Evolutionary conservation across 1,284 basidiomycete species (phyloP).

Genomic region (Puccinia triticina): DNA sequence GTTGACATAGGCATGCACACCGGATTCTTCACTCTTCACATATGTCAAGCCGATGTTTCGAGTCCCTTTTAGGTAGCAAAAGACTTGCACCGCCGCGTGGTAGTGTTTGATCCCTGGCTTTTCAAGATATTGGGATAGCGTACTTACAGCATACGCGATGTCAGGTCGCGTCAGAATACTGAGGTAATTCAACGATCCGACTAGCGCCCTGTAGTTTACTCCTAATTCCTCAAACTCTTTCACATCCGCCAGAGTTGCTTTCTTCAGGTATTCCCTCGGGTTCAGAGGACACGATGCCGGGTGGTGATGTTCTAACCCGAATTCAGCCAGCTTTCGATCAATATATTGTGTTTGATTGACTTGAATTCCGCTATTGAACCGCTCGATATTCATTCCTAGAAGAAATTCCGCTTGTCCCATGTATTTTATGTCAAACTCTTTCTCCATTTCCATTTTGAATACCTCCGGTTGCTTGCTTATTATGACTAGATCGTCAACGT

Average conservation of each 20-base stretch:
- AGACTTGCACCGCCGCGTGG: too few species aligned
- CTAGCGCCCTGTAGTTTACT: background rate
- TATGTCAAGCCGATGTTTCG: background rate
- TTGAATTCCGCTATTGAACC: background rate
- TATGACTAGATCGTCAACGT: conserved; percentile 11
- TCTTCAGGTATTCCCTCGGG: background rate
- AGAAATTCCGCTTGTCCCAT: too few species aligned
- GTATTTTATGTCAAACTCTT: background rate
- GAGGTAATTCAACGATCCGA: background rate
- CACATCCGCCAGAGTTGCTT: background rate
- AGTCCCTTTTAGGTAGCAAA: background rate
- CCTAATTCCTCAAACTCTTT: background rate
- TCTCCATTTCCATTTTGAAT: background rate
- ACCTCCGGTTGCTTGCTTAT: too few species aligned
- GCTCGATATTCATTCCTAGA: too few species aligned
- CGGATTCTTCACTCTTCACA: background rate
- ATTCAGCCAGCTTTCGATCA: background rate
- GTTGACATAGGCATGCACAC: background rate
- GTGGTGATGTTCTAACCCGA: background rate
- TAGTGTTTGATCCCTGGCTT: too few species aligned
- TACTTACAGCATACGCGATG: too few species aligned
- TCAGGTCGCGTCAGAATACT: too few species aligned
- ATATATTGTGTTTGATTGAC: background rate
- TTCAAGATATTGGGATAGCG: too few species aligned
- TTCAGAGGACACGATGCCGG: background rate